Evolutionary conservation across 257 asterid species (phyloP).

Genomic region (Plantago ovata): DNA sequence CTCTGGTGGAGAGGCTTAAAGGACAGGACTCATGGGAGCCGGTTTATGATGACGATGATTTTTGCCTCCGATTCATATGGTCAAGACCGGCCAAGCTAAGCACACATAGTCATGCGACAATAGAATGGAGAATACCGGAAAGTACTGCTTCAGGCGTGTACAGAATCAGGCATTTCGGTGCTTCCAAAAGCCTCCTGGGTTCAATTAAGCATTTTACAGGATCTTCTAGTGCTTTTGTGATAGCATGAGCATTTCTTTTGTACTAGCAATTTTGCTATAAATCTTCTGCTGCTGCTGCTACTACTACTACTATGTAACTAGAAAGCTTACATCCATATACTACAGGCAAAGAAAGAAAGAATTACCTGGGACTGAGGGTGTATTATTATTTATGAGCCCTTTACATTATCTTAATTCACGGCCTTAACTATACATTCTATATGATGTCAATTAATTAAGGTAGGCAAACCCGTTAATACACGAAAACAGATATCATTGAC

Average conservation of each 20-base stretch:
- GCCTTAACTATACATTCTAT: no score
- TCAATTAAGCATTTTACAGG: conserved; percentile 85
- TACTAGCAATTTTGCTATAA: background rate
- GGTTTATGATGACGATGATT: conserved; percentile 81
- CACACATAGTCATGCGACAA: conserved; percentile 59
- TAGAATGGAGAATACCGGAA: conserved; percentile 75
- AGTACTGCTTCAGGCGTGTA: conserved; percentile 72
- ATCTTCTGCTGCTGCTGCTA: no score
- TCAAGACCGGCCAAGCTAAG: conserved; percentile 81
- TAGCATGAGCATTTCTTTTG: conserved; percentile 25
- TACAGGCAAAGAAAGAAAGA: no score
- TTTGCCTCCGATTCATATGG: conserved; percentile 83
- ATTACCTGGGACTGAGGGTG: no score
- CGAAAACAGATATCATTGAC: no score
- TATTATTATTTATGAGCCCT: no score
- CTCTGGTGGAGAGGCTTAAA: conserved; percentile 75
- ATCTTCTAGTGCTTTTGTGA: conserved; percentile 85
- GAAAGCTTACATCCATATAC: no score
- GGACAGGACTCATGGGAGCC: conserved; percentile 73
- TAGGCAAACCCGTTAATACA: no score
- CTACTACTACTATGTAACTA: no score
- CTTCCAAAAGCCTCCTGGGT: conserved; percentile 67
- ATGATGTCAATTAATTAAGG: no score
- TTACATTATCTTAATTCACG: no score
- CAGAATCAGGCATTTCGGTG: conserved; percentile 84